phyloP scores from a whole-genome alignment of 2,329 filamentous ascomycete genomes.

The Aspergillus thermomutatus region DNA sequence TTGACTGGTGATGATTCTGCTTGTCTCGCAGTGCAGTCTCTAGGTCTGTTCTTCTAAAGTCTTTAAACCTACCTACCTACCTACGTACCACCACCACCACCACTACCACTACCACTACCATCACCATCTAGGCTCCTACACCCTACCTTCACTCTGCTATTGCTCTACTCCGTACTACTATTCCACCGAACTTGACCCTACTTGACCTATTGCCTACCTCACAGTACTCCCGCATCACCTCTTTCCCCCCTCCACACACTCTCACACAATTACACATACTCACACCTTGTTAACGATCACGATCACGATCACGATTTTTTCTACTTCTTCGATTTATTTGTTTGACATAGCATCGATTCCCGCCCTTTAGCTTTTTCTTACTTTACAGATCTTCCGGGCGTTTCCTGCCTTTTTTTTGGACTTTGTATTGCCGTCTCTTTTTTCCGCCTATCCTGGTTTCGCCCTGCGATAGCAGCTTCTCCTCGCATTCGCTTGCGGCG shows the following conservation, averaged over 20 bases:
- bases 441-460: not conserved
- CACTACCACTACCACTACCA: not conserved
- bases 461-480: not conserved
- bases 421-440: not conserved
- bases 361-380: conserved; percentile 5
- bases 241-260: conserved; percentile 4
- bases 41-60: too few relatives aligned
- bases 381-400: conserved; percentile 16
- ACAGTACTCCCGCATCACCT: not conserved
- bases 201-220: not conserved
- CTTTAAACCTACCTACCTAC: not conserved
- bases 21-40: not conserved
- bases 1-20: not conserved
- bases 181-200: not conserved
- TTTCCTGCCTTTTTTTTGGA: conserved; percentile 6
- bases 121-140: not conserved
- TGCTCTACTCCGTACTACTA: conserved; percentile 29
- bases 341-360: conserved; percentile 5
- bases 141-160: conserved; percentile 3
- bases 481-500: conserved; percentile 12
- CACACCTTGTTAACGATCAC: conserved; percentile 12
- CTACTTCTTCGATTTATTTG: conserved; percentile 3
- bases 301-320: conserved; percentile 23
- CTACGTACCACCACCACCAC: not conserved
- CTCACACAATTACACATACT: not conserved